Conservation (phyloP, 2,329 filamentous ascomycete genomes). For the Calonectria hawksworthii region DNA sequence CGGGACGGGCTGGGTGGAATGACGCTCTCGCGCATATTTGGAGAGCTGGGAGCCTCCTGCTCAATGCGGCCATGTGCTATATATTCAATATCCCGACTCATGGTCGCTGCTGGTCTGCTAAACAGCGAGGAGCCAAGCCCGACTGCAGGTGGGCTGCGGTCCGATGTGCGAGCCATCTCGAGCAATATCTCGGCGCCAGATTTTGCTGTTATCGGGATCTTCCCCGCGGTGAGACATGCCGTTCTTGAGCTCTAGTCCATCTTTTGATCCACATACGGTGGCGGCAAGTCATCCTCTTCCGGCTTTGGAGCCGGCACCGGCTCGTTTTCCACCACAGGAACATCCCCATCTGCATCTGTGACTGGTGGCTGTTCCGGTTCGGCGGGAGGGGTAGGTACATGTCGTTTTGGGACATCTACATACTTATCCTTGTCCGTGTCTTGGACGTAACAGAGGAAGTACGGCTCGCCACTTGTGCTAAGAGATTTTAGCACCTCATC, state of each 20-base stretch:
- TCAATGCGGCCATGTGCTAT: background rate
- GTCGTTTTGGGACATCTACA: constrained; percentile 61
- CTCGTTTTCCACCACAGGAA: constrained; percentile 32
- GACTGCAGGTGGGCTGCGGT: background rate
- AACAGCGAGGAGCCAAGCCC: background rate
- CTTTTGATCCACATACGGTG: constrained; percentile 32
- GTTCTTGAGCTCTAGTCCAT: constrained; percentile 36
- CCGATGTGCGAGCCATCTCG: background rate
- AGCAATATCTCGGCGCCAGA: background rate
- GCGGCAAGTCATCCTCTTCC: constrained; percentile 27
- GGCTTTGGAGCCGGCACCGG: background rate
- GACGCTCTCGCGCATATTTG: background rate
- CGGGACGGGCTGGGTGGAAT: background rate
- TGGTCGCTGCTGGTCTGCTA: background rate
- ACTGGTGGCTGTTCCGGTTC: constrained; percentile 16
- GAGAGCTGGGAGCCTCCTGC: background rate
- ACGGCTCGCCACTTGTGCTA: constrained; percentile 80
- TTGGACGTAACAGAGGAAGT: constrained; percentile 86
- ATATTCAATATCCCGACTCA: background rate
- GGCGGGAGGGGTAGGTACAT: constrained; percentile 32
- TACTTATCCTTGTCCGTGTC: constrained; percentile 72
- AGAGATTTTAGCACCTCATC: constrained; percentile 78
- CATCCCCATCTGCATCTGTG: constrained; percentile 45
- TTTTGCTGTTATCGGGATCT: background rate
- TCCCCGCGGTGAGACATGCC: background rate